A percentile compares a stretch with the other conserved stretches of the same genome.
phyloP scores from a whole-genome alignment of 805 yeast genomes.

The Zygotorulaspora chibaensis region DNA sequence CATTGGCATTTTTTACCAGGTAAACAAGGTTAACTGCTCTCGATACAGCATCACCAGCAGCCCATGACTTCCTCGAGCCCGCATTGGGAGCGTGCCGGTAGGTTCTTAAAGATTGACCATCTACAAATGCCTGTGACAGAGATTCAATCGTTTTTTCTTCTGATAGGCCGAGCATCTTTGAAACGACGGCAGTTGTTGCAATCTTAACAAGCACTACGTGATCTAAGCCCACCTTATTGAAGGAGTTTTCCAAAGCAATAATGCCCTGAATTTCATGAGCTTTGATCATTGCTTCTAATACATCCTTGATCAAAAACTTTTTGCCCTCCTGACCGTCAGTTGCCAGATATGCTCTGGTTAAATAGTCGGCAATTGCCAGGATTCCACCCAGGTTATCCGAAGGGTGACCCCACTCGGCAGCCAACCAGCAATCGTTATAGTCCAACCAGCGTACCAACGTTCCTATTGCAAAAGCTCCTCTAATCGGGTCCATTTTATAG shows the following conservation, averaged over 20 bases:
- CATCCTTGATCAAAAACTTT: constrained; percentile 45
- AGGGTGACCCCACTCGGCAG: constrained; percentile 71
- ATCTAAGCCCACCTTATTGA: constrained; percentile 55
- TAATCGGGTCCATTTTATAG: constrained; percentile 49
- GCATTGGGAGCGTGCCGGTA: constrained; percentile 64
- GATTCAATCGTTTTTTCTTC: constrained; percentile 52
- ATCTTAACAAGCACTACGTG: constrained; percentile 57
- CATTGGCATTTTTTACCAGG: constrained; percentile 48
- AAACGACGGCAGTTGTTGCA: constrained; percentile 57
- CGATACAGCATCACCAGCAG: constrained; percentile 60
- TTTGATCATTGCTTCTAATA: constrained; percentile 54
- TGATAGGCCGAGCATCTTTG: constrained; percentile 48
- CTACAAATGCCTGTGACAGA: constrained; percentile 56
- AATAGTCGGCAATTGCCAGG: constrained; percentile 54
- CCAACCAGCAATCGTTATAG: constrained; percentile 61
- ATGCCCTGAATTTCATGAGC: constrained; percentile 63
- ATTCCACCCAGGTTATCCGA: constrained; percentile 59
- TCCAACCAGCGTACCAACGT: constrained; percentile 58
- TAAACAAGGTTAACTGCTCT: constrained; percentile 55
- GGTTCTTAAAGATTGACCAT: constrained; percentile 55
- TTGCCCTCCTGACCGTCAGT: constrained; percentile 39
- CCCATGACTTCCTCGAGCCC: constrained; percentile 62
- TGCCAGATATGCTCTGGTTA: constrained; percentile 43
- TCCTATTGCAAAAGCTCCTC: constrained; percentile 56
- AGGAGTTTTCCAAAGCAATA: constrained; percentile 56